phyloP scores from a whole-genome alignment of 768 basidiomycete species.

The Fistulinella prunicolor region DNA sequence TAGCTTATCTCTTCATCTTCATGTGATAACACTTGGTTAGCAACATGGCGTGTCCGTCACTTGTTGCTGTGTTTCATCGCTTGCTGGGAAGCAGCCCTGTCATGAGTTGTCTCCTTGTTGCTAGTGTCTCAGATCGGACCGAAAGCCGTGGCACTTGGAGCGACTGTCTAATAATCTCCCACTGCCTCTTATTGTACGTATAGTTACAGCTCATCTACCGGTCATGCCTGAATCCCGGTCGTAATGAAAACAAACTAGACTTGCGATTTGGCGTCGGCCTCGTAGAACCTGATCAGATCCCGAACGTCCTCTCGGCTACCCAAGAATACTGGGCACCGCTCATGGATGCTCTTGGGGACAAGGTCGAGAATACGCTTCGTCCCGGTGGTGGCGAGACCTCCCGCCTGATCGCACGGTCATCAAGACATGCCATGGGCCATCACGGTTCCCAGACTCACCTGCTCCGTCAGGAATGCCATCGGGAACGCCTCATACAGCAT shows the following conservation, averaged over 20 bases:
- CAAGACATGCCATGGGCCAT: neutral
- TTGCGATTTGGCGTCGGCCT: conserved; percentile 30
- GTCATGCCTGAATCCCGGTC: neutral
- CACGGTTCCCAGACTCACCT: conserved; percentile 46
- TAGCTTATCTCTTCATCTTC: neutral
- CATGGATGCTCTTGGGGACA: conserved; percentile 81
- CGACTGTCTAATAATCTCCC: no score
- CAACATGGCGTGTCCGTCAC: neutral
- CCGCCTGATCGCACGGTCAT: conserved; percentile 56
- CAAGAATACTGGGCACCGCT: conserved; percentile 90
- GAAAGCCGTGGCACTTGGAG: no score
- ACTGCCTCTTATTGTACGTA: conserved; percentile 13
- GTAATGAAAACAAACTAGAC: conserved; percentile 5
- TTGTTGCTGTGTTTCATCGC: neutral
- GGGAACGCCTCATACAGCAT: conserved; percentile 97
- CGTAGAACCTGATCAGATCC: conserved; percentile 87
- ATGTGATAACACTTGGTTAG: neutral
- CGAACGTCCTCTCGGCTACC: conserved; percentile 91
- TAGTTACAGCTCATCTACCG: conserved; percentile 1
- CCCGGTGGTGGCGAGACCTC: conserved; percentile 95
- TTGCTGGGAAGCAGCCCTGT: no score
- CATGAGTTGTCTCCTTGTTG: no score
- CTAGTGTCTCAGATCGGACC: no score
- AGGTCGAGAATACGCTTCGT: conserved; percentile 93
- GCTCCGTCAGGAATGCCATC: conserved; percentile 93